Base-by-base conservation (phyloP, 805 yeast genomes). In the Kazachstania viticola region DNA sequence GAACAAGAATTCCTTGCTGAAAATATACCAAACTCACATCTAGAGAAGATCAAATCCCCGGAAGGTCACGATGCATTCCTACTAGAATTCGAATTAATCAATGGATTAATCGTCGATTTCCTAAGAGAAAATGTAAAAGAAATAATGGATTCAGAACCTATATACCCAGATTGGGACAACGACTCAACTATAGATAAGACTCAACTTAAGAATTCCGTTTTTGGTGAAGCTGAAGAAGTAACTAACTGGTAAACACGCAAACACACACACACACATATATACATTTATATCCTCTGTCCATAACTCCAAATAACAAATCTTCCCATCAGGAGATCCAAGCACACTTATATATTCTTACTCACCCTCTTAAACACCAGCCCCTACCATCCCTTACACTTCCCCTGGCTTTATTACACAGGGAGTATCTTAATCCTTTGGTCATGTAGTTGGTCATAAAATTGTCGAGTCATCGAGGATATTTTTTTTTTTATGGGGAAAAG, bases 21-120 rank as follows among this genome's bases (percentile, higher is more conserved):
- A 25, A 62, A 74, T 48, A 70, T 91, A 37, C 87, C 85, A 6
- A 67, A 79, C 44, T 67, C 93, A 1, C 54, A 45, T 5, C 62
- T 91, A 41, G 74, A 76, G 42, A 73, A 75, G 46, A 76, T 91
- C 27, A 73, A 80, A 40, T 85, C 96, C 1, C 91, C 88, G 9
- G 98, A 91, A 46, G 98, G 98, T 13, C 98, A 91, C 51, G 98
- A 91, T 61, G 98, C 97, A 2, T 91, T 91, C 51, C 60, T 91
- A 38, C 64, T 91, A 29, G 98, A 91, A 56, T 91, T 91, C 55
- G 78, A 73, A 30, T 73, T 75, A 31, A 84, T 91, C 35, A 82
- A 91, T 53, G 64, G 69, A 23, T 63, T 78, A 41, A 74, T 93
- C 32, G 58, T 71, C 27, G 71, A 70, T 3, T 91, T 88, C 56